A percentile compares a stretch with the other conserved stretches of the same genome.
phyloP scores from a whole-genome alignment of 768 basidiomycete genomes.

The Glaciozyma martinii region DNA sequence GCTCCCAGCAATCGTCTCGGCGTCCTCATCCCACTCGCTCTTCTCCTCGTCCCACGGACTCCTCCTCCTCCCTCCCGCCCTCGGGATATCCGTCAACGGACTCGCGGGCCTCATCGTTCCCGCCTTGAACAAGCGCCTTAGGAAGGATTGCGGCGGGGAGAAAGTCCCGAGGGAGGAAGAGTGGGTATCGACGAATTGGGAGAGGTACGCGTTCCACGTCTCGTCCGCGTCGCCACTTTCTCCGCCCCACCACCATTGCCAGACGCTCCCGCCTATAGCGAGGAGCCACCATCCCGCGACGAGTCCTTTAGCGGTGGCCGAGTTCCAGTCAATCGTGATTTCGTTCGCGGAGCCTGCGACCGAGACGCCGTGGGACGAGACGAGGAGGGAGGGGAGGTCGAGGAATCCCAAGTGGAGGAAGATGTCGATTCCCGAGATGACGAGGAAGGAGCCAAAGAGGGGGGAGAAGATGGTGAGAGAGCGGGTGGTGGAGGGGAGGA shows the following conservation, averaged over 20 bases:
- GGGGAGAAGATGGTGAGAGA: slow-evolving; percentile 4
- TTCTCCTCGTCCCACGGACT: slow-evolving; percentile 3
- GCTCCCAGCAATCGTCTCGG: too few species aligned
- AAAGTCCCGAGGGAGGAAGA: slow-evolving; percentile 5
- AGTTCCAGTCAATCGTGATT: not conserved
- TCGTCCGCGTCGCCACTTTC: slow-evolving; percentile 15
- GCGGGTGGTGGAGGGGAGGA: not conserved
- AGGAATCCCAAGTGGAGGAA: slow-evolving; percentile 10
- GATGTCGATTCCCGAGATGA: slow-evolving; percentile 16
- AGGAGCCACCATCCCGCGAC: slow-evolving; percentile 20
- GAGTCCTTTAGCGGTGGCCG: not conserved
- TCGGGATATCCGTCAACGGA: slow-evolving; percentile 6
- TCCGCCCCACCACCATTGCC: slow-evolving; percentile 17
- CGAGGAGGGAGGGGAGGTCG: slow-evolving; percentile 11
- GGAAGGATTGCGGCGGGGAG: not conserved
- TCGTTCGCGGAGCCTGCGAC: not conserved
- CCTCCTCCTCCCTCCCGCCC: not conserved
- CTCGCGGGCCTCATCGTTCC: not conserved
- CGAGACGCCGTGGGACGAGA: not conserved
- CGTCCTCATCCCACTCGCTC: slow-evolving; percentile 3
- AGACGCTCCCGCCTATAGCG: not conserved
- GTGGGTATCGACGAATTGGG: not conserved
- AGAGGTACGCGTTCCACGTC: slow-evolving; percentile 21
- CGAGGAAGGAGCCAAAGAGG: slow-evolving; percentile 5
- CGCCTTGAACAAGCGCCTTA: not conserved